A percentile compares a stretch with the other conserved stretches of the same genome.
Conservation (phyloP, 2,329 filamentous ascomycete species). For the Diaporthe longicolla region DNA sequence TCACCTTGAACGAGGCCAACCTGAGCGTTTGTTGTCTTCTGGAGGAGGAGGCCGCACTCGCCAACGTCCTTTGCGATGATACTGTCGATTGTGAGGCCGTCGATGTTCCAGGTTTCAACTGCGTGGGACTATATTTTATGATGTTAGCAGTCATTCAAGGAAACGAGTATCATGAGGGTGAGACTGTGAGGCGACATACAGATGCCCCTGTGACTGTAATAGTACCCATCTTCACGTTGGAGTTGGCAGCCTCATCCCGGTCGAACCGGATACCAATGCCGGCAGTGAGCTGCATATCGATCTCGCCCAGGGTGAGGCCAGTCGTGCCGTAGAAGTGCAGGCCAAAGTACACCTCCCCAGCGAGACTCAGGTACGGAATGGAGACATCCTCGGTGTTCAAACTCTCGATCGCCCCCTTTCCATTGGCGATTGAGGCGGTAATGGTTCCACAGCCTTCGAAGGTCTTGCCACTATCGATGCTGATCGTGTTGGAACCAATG, state of each 20-base stretch:
- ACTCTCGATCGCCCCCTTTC: constrained; percentile 68
- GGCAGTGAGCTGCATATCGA: constrained; percentile 68
- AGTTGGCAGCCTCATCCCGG: constrained; percentile 65
- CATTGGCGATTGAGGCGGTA: constrained; percentile 56
- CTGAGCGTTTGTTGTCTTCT: constrained; percentile 65
- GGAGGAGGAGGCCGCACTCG: constrained; percentile 68
- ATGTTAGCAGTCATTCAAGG: not conserved
- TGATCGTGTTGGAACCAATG: constrained; percentile 66
- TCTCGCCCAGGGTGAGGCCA: constrained; percentile 63
- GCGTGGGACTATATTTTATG: constrained; percentile 57
- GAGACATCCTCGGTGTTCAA: constrained; percentile 62
- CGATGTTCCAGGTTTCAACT: constrained; percentile 73
- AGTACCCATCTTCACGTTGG: constrained; percentile 67
- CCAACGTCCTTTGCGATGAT: constrained; percentile 68
- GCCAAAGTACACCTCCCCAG: constrained; percentile 70
- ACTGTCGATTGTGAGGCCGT: constrained; percentile 64
- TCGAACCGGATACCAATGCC: constrained; percentile 72
- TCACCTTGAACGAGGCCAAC: constrained; percentile 69
- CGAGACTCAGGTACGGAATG: constrained; percentile 71
- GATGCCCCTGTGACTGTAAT: constrained; percentile 66
- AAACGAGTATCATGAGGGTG: not conserved
- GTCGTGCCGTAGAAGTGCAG: constrained; percentile 68
- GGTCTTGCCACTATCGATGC: constrained; percentile 65
- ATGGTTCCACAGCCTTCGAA: constrained; percentile 73
- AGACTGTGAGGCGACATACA: constrained; percentile 43